Evolutionary conservation across 225 moss, liverwort and hornwort genomes (phyloP).

Genomic region (Lunularia cruciata): DNA sequence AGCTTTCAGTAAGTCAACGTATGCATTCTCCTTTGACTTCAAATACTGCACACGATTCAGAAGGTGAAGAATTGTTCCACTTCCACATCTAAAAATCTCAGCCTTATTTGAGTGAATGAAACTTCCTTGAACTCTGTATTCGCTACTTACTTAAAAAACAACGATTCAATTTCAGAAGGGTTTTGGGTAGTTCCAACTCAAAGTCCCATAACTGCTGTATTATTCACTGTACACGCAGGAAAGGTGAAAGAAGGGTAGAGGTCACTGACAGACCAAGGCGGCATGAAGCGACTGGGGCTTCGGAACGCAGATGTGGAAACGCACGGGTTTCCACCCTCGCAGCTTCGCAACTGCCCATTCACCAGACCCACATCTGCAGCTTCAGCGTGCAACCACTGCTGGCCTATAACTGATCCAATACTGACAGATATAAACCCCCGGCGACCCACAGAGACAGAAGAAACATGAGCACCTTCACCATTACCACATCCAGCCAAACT

Average conservation of each 20-base stretch:
- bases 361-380: conserved; percentile 47
- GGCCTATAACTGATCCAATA: background rate
- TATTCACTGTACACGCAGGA: no score
- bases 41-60: conserved; percentile 65
- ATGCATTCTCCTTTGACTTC: conserved; percentile 59
- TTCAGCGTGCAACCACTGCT: conserved; percentile 9
- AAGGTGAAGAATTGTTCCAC: no score
- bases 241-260: background rate
- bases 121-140: no score
- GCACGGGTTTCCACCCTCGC: conserved; percentile 62
- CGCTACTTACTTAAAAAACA: no score
- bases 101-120: no score
- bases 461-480: no score
- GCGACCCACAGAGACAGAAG: background rate
- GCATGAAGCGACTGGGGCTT: conserved; percentile 86
- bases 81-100: no score
- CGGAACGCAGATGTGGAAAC: conserved; percentile 80
- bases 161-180: no score
- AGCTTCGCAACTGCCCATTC: conserved; percentile 63
- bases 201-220: no score
- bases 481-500: no score
- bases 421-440: conserved; percentile 4
- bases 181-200: no score
- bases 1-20: conserved; percentile 56
- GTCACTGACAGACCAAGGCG: conserved; percentile 67